These are phyloP conservation scores for Prunus campanulata DNA, from an alignment of 306 rosid species.

Conservation along the genomic window DNA sequence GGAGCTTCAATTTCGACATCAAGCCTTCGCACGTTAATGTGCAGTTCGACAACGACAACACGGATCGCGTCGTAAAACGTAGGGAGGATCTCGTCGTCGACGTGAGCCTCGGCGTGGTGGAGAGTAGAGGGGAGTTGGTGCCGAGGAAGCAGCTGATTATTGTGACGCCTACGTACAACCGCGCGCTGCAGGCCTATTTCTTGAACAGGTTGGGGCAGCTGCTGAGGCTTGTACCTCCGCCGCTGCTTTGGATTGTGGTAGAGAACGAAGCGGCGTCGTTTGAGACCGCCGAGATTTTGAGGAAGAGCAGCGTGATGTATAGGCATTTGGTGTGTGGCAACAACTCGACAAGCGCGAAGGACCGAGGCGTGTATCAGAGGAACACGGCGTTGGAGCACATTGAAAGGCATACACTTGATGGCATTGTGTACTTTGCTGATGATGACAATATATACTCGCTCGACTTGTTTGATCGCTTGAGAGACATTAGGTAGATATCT, in stretches of 20 bases:
- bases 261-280: constrained; percentile 71
- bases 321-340: constrained; percentile 77
- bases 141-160: constrained; percentile 79
- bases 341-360: constrained; percentile 66
- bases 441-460: constrained; percentile 88
- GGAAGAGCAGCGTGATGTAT: constrained; percentile 91
- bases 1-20: constrained; percentile 54
- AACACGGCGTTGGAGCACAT: constrained; percentile 92
- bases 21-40: constrained; percentile 52
- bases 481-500: constrained; percentile 60
- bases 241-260: constrained; percentile 90
- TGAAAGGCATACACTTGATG: constrained; percentile 81
- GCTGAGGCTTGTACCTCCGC: constrained; percentile 74
- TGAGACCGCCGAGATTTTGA: constrained; percentile 88
- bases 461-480: constrained; percentile 69
- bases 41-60: constrained; percentile 15
- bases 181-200: constrained; percentile 71
- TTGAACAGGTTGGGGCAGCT: constrained; percentile 75
- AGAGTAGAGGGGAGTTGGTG: constrained; percentile 19
- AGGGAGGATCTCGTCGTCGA: constrained; percentile 12
- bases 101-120: constrained; percentile 2
- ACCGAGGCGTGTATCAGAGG: constrained; percentile 94
- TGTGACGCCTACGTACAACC: constrained; percentile 80
- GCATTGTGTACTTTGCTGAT: constrained; percentile 90
- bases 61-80: constrained; percentile 5